Conservation (phyloP, 2,329 filamentous ascomycete species). For the Daldinia sp. region DNA sequence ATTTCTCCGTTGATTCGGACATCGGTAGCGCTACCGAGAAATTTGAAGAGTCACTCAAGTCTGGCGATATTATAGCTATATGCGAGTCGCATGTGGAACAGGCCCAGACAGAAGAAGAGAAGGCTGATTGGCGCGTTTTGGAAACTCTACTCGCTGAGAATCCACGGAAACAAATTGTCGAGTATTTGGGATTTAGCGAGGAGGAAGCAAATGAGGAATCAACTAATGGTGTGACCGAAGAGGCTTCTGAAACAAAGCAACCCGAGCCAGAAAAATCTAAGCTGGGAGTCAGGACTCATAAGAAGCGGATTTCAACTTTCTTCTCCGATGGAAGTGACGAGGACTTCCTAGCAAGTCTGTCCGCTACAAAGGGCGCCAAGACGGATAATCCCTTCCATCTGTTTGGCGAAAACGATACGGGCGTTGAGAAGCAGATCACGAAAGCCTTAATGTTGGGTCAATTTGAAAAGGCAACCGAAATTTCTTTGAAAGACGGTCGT, state of each 20-base stretch:
- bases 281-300: conserved; percentile 50
- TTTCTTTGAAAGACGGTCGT: conserved; percentile 87
- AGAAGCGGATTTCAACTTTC: conserved; percentile 76
- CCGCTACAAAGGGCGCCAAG: conserved; percentile 89
- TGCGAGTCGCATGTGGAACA: conserved; percentile 80
- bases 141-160: conserved; percentile 86
- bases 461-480: conserved; percentile 87
- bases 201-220: conserved; percentile 66
- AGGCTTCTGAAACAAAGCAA: conserved; percentile 53
- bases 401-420: conserved; percentile 82
- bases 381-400: conserved; percentile 95
- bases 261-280: conserved; percentile 57
- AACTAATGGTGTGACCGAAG: conserved; percentile 58
- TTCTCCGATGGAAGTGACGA: conserved; percentile 78
- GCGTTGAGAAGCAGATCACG: conserved; percentile 86
- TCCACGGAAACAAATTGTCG: conserved; percentile 83
- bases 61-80: conserved; percentile 79
- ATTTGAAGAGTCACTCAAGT: conserved; percentile 83
- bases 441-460: conserved; percentile 87
- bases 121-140: conserved; percentile 94
- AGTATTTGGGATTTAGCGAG: conserved; percentile 86
- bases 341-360: conserved; percentile 84
- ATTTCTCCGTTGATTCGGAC: conserved; percentile 87
- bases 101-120: conserved; percentile 87
- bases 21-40: conserved; percentile 85